A percentile compares a stretch with the other conserved stretches of the same genome.
Conservation (phyloP, 2,329 filamentous ascomycete genomes). For the Hymenoscyphus fructigenus region DNA sequence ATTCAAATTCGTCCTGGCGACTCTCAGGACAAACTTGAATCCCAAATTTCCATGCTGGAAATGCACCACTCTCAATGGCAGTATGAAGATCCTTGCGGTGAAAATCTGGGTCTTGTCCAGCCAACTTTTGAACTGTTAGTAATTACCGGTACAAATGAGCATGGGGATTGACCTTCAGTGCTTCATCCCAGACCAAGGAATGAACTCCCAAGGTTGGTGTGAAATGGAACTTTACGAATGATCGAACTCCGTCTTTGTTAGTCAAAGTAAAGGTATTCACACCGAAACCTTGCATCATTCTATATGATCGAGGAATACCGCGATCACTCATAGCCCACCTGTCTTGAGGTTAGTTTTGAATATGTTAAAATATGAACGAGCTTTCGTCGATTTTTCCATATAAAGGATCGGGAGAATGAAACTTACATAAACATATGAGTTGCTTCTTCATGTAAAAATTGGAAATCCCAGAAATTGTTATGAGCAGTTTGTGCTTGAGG, state of each 20-base stretch:
- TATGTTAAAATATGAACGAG: no score
- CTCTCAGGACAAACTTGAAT: constrained; percentile 75
- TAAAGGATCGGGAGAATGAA: no score
- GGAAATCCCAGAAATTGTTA: constrained; percentile 78
- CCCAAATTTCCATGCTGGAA: constrained; percentile 77
- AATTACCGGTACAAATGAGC: no score
- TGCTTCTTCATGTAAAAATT: constrained; percentile 65
- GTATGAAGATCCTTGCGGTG: constrained; percentile 75
- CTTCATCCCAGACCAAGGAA: constrained; percentile 77
- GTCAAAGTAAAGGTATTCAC: constrained; percentile 75
- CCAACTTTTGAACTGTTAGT: constrained; percentile 51
- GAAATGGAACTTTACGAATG: constrained; percentile 77
- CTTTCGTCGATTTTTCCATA: no score
- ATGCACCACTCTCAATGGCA: constrained; percentile 70
- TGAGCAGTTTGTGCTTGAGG: constrained; percentile 71
- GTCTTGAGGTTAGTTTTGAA: no score
- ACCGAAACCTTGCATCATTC: constrained; percentile 86
- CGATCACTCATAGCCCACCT: constrained; percentile 73
- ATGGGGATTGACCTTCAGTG: constrained; percentile 42
- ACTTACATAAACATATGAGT: constrained; percentile 69
- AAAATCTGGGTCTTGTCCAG: constrained; percentile 76
- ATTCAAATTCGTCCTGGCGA: constrained; percentile 75
- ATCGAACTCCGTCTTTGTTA: constrained; percentile 66
- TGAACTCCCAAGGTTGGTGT: constrained; percentile 69
- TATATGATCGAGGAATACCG: constrained; percentile 69